A percentile compares a stretch with the other conserved stretches of the same genome.
Evolutionary conservation across 352 stramenopile species (phyloP).

Genomic region (Thalassiosira oceanica): DNA sequence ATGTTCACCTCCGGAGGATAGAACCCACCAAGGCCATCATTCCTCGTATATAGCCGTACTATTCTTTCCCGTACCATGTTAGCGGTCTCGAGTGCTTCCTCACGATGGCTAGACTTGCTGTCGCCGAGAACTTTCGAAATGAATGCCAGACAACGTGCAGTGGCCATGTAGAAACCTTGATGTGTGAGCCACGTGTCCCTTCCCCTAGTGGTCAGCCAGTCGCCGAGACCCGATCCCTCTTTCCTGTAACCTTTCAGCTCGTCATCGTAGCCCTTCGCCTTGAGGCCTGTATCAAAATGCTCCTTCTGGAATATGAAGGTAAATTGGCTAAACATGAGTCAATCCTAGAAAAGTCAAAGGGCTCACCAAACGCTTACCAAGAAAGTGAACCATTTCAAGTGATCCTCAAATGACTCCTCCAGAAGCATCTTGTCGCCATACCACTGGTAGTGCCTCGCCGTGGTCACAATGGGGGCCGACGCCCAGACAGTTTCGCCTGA

Average conservation of each 20-base stretch:
- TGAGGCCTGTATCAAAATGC: slow-evolving; percentile 44
- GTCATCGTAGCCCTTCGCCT: slow-evolving; percentile 35
- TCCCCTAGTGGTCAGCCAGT: slow-evolving; percentile 43
- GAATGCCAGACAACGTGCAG: slow-evolving; percentile 43
- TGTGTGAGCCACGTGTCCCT: slow-evolving; percentile 36
- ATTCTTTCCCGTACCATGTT: slow-evolving; percentile 27
- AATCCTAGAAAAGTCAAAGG: neutral
- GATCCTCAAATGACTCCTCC: slow-evolving; percentile 29
- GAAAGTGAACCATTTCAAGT: slow-evolving; percentile 13
- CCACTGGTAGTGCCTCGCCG: slow-evolving; percentile 41
- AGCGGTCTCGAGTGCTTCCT: slow-evolving; percentile 10
- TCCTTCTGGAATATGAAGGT: slow-evolving; percentile 34
- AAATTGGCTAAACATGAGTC: slow-evolving; percentile 12
- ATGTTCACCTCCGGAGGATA: slow-evolving; percentile 12
- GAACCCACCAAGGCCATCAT: slow-evolving; percentile 26
- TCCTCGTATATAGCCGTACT: slow-evolving; percentile 29
- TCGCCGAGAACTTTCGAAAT: slow-evolving; percentile 25
- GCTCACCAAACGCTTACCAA: neutral
- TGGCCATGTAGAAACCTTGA: slow-evolving; percentile 51
- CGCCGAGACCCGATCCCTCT: slow-evolving; percentile 41
- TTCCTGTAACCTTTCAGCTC: slow-evolving; percentile 39
- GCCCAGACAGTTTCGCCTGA: slow-evolving; percentile 57
- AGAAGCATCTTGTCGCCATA: slow-evolving; percentile 50
- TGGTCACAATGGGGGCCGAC: slow-evolving; percentile 34
- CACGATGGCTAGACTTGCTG: neutral